Conservation (phyloP, 2,329 filamentous ascomycete genomes). For the Hypocrella siamensis region DNA sequence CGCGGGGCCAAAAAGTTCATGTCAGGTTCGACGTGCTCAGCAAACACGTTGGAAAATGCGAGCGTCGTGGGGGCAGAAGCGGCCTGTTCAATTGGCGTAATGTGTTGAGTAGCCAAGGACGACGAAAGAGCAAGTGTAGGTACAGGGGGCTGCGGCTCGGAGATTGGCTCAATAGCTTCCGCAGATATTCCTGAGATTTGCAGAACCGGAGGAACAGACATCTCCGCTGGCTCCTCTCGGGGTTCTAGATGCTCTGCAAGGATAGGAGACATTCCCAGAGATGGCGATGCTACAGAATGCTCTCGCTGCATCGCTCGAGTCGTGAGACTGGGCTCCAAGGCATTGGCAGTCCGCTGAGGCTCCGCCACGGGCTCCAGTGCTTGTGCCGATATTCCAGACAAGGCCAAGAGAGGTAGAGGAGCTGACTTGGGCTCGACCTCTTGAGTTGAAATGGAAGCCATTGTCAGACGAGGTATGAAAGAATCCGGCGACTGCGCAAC, state of each 20-base stretch:
- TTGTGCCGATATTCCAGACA: constrained; percentile 12
- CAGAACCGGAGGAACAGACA: constrained; percentile 9
- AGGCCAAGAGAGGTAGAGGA: constrained; percentile 4
- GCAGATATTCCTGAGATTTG: constrained; percentile 17
- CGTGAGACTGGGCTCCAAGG: constrained; percentile 1
- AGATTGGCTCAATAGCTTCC: constrained; percentile 21
- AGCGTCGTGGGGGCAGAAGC: constrained; percentile 19
- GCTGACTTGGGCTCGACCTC: constrained; percentile 9
- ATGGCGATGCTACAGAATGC: constrained; percentile 3
- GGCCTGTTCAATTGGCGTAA: constrained; percentile 5
- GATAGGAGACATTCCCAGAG: constrained; percentile 15
- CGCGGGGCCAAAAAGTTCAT: constrained; percentile 9
- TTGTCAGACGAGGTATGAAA: constrained; percentile 10
- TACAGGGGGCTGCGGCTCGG: constrained; percentile 10
- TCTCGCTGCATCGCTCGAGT: not conserved
- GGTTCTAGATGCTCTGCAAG: constrained; percentile 18
- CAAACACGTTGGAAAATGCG: constrained; percentile 10
- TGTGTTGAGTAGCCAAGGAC: constrained; percentile 17
- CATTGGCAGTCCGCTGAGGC: constrained; percentile 6
- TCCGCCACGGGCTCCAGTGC: constrained; percentile 12
- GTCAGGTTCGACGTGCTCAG: constrained; percentile 21
- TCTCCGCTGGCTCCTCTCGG: constrained; percentile 12
- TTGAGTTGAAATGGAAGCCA: constrained; percentile 16
- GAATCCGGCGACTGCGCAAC: constrained; percentile 9
- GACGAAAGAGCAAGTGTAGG: constrained; percentile 16